phyloP scores from a whole-genome alignment of 2,329 filamentous ascomycete species.

The Aspergillus fijiensis region DNA sequence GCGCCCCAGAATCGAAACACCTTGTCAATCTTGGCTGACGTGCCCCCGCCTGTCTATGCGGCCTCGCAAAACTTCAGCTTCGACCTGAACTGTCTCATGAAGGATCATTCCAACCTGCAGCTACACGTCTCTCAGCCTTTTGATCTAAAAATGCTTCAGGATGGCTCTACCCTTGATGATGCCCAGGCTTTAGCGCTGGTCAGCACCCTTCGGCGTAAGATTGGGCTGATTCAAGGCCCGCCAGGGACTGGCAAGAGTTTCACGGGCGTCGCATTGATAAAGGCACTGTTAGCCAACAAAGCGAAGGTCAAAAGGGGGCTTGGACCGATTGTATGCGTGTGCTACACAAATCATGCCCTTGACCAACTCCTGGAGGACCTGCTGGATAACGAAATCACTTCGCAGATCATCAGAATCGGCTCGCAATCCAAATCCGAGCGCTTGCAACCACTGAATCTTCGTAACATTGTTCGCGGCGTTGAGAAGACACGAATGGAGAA shows the following conservation, averaged over 20 bases:
- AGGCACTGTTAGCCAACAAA: slow-evolving; percentile 25
- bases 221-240: slow-evolving; percentile 30
- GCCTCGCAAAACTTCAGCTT: slow-evolving; percentile 52
- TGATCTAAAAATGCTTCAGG: slow-evolving; percentile 19
- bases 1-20: slow-evolving; percentile 21
- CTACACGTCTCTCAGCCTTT: slow-evolving; percentile 13
- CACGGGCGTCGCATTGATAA: slow-evolving; percentile 29
- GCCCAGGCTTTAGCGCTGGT: slow-evolving; percentile 23
- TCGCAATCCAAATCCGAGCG: slow-evolving; percentile 56
- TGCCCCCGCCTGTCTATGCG: slow-evolving; percentile 55
- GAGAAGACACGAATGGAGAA: slow-evolving; percentile 39
- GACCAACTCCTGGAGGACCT: slow-evolving; percentile 63
- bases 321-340: slow-evolving; percentile 51
- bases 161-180: slow-evolving; percentile 21
- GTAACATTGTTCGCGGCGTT: slow-evolving; percentile 28
- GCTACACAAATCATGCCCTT: slow-evolving; percentile 55
- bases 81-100: slow-evolving; percentile 27
- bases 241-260: slow-evolving; percentile 32
- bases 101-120: slow-evolving; percentile 23
- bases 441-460: slow-evolving; percentile 54
- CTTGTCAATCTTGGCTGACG: slow-evolving; percentile 17
- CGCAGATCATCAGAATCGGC: slow-evolving; percentile 62
- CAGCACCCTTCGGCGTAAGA: slow-evolving; percentile 15
- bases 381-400: slow-evolving; percentile 32
- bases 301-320: slow-evolving; percentile 27